A percentile compares a stretch with the other conserved stretches of the same genome.
phyloP scores from a whole-genome alignment of 805 yeast genomes.

The Hanseniaspora opuntiae region DNA sequence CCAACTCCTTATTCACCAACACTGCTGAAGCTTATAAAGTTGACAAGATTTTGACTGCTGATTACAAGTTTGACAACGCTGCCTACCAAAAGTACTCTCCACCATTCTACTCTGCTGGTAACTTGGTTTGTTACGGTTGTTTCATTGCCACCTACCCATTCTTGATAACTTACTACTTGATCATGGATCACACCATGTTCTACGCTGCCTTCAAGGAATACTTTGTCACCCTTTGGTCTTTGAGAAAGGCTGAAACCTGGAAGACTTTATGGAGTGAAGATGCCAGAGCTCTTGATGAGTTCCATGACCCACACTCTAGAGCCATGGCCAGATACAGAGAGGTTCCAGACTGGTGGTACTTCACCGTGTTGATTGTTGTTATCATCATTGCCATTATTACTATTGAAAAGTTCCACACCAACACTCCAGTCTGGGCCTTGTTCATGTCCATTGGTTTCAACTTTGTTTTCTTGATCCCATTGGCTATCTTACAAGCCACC shows the following conservation, averaged over 20 bases:
- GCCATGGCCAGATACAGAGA: constrained; percentile 47
- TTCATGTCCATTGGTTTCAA: constrained; percentile 41
- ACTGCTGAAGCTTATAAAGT: constrained; percentile 36
- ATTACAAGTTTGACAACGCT: constrained; percentile 30
- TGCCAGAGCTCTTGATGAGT: constrained; percentile 19
- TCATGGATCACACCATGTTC: constrained; percentile 32
- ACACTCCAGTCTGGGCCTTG: constrained; percentile 53
- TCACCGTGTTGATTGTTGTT: constrained; percentile 29
- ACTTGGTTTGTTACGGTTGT: constrained; percentile 45
- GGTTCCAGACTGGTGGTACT: constrained; percentile 56
- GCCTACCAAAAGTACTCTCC: constrained; percentile 45
- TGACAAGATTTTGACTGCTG: constrained; percentile 31
- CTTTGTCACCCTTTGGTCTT: constrained; percentile 12
- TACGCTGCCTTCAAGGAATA: constrained; percentile 28
- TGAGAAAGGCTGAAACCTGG: constrained; percentile 16
- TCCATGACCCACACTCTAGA: constrained; percentile 41
- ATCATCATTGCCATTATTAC: constrained; percentile 29
- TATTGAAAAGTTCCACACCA: constrained; percentile 33
- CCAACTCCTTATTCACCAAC: constrained; percentile 38
- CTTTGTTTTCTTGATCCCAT: constrained; percentile 42
- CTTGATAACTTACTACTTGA: constrained; percentile 35
- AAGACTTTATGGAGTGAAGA: constrained; percentile 24
- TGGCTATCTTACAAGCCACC: constrained; percentile 44
- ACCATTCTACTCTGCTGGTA: constrained; percentile 54
- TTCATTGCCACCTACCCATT: constrained; percentile 45